phyloP scores from a whole-genome alignment of 2,329 filamentous ascomycete species.

The Didymella keratinophila region DNA sequence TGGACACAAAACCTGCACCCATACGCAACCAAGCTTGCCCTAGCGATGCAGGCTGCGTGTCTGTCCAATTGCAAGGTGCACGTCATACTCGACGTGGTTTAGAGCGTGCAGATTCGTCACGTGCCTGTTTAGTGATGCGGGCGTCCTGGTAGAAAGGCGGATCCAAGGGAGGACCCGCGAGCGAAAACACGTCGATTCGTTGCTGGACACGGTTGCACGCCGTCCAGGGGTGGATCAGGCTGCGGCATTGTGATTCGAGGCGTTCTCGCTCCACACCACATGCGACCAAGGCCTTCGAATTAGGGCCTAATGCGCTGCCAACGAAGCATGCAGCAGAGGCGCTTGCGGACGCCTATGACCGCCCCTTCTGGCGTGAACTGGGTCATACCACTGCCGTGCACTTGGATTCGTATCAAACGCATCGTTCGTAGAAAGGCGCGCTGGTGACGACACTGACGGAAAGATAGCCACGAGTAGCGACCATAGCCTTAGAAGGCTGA shows the following conservation, averaged over 20 bases:
- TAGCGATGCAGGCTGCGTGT: conserved; percentile 24
- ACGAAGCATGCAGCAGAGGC: conserved; percentile 47
- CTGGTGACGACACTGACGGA: conserved; percentile 35
- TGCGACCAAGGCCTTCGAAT: conserved; percentile 34
- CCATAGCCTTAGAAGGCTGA: conserved; percentile 24
- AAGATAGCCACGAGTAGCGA: conserved; percentile 4
- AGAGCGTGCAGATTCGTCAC: conserved; percentile 28
- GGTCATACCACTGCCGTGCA: conserved; percentile 39
- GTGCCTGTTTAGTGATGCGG: conserved; percentile 37
- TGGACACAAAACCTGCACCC: conserved; percentile 44
- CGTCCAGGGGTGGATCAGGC: conserved; percentile 32
- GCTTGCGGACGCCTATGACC: conserved; percentile 43
- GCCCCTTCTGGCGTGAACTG: conserved; percentile 16
- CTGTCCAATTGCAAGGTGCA: conserved; percentile 27
- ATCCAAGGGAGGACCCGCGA: conserved; percentile 37
- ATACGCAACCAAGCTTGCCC: conserved; percentile 30
- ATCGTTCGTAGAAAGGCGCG: conserved; percentile 20
- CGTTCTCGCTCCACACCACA: conserved; percentile 34
- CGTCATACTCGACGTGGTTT: conserved; percentile 24
- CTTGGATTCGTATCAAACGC: conserved; percentile 35
- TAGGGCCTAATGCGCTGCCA: conserved; percentile 46
- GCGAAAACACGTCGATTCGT: conserved; percentile 43
- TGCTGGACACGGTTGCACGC: conserved; percentile 32
- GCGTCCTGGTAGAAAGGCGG: conserved; percentile 32
- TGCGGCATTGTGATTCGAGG: conserved; percentile 39